Conservation (phyloP, 2,329 filamentous ascomycete species). For the Fusarium brachygibbosum region DNA sequence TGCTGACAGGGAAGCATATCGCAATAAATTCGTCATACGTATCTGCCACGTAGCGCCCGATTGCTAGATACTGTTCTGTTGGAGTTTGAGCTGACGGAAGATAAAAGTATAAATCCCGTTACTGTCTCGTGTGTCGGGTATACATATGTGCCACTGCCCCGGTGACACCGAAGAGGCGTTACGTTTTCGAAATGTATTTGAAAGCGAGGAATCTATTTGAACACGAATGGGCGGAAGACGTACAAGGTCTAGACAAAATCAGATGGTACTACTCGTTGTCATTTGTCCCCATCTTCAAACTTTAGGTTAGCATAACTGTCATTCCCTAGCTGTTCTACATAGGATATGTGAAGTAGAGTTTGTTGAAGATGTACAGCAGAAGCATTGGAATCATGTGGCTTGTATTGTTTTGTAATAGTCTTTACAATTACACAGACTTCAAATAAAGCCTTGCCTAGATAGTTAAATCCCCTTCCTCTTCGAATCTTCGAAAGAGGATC, state of each 20-base stretch:
- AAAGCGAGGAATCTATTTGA: not conserved
- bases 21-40: not conserved
- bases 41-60: not conserved
- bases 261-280: not conserved
- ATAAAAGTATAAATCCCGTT: fast-evolving
- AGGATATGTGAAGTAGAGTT: too few species aligned
- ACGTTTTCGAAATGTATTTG: fast-evolving
- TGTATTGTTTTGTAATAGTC: too few species aligned
- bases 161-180: not conserved
- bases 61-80: not conserved
- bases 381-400: too few species aligned
- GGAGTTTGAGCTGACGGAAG: fast-evolving
- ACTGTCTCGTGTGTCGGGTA: fast-evolving
- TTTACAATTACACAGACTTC: too few species aligned
- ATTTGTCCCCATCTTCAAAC: too few species aligned
- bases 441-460: too few species aligned
- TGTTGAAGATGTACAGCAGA: too few species aligned
- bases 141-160: too few species aligned
- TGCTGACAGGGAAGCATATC: not conserved
- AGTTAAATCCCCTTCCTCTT: too few species aligned
- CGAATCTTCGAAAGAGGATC: too few species aligned
- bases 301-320: too few species aligned
- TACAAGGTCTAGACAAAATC: not conserved
- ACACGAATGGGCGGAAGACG: not conserved
- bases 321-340: too few species aligned